Conservation (phyloP, 2,329 filamentous ascomycete genomes). For the Monosporascus sp. region DNA sequence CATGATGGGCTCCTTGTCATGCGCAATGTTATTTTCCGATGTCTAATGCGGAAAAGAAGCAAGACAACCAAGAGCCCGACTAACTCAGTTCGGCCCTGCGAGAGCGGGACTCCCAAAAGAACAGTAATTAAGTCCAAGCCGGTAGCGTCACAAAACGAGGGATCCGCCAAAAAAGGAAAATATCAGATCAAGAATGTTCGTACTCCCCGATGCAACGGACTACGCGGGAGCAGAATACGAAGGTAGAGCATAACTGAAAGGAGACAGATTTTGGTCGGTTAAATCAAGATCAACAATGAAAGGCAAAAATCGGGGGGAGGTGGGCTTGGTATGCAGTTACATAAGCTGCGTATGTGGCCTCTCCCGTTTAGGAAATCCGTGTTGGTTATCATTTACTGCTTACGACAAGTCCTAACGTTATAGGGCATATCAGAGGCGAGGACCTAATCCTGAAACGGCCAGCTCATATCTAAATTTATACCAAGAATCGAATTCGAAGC, state of each 20-base stretch:
- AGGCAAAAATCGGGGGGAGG: neutral
- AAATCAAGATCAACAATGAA: neutral
- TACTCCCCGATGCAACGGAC: neutral
- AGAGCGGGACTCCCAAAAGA: no score
- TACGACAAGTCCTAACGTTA: no score
- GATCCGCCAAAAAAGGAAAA: no score
- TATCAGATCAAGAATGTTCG: no score
- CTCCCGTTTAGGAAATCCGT: neutral
- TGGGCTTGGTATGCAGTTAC: neutral
- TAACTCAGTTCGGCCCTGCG: no score
- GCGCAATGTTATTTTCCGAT: neutral
- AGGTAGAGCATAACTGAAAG: neutral
- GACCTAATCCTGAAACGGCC: no score
- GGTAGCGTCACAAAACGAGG: no score
- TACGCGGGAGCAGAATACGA: neutral
- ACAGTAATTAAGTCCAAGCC: no score
- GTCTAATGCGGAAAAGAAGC: neutral
- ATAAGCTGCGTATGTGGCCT: neutral
- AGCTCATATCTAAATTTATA: no score
- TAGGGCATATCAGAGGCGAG: no score
- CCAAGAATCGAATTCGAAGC: no score
- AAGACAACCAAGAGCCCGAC: neutral
- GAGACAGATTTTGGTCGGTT: no score
- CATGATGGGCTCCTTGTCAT: constrained; percentile 12
- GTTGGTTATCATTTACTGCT: neutral